Base-by-base conservation (phyloP, 1,284 basidiomycete genomes). In the Ganoderma sinense region DNA sequence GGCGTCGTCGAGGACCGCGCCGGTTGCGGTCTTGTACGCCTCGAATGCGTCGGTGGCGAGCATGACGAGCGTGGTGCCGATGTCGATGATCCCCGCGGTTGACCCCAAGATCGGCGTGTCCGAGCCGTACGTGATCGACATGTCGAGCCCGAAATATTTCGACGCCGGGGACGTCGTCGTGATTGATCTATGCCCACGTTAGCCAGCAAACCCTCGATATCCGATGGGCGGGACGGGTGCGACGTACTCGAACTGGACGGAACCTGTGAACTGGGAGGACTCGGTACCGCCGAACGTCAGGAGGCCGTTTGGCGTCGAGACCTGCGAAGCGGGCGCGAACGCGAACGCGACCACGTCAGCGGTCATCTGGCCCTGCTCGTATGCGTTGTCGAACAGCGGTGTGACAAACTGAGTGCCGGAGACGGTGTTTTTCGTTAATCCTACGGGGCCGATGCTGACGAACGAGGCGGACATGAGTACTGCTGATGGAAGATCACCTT, bases 241-340 rank as follows among this genome's bases (percentile, higher is more conserved):
- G 2, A 65, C 85, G 53, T 71, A 88, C 84, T 82, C 80, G 77
- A 84, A 89, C 56, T 74, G 77, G 62, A 90, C 75, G n/a, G 78
- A 67, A 0, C 87, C 85, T 10, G 84, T 86, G 81, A 84, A 85
- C 76, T 86, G 87, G 72, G 72, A 79, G 39, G 80, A 62, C 71
- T 89, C 87, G 58, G 80, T 79, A 41, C 86, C 86, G 68, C 88
- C 88, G 79, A 82, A 80, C 11, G 77, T 78, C 7, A 82, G 68
- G 69, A 79, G 76, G 45, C 76, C 80, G 41, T 69, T 26, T 33
- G 51, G 26, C 59, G 23, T 51, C 23, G 48, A 51, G 48, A 51
- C 48, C 48, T 51, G 48, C 23, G 48, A 64, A 5, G 69, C 66
- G 7, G 69, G 69, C 58, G 53, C 55, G 39, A 61, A 70, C 5